phyloP scores from a whole-genome alignment of 164 flowering plant genomes.

The Echeveria elegans region DNA sequence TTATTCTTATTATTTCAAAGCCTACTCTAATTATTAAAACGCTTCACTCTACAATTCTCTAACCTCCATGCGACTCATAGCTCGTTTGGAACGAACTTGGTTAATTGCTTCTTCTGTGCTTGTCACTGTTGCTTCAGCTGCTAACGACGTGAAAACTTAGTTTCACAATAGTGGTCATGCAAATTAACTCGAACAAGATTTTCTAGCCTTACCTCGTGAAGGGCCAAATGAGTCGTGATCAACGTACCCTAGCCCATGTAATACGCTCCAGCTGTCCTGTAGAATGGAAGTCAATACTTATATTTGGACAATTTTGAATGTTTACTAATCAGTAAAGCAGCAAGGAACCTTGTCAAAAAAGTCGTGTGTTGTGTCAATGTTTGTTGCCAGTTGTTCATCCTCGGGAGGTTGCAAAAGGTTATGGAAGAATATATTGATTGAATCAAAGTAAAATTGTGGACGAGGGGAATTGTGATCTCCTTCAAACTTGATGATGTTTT shows the following conservation, averaged over 20 bases:
- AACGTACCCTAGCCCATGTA: too few species aligned
- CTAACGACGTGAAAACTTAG: slow-evolving; percentile 5
- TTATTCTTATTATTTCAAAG: too few species aligned
- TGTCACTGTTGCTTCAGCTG: slow-evolving; percentile 33
- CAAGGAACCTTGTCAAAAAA: slow-evolving; percentile 57
- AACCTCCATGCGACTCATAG: too few species aligned
- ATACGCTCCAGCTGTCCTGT: too few species aligned
- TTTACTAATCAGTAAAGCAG: not conserved
- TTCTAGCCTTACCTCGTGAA: slow-evolving; percentile 34
- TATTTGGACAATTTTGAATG: not conserved
- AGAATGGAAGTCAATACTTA: slow-evolving; percentile 6
- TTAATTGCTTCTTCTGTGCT: slow-evolving; percentile 67
- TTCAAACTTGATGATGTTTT: too few species aligned
- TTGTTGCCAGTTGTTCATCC: slow-evolving; percentile 41
- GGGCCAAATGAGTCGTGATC: slow-evolving; percentile 21
- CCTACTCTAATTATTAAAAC: too few species aligned
- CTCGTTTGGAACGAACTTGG: too few species aligned
- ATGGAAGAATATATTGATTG: too few species aligned
- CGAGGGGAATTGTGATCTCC: too few species aligned
- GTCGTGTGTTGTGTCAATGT: slow-evolving; percentile 32
- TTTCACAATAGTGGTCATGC: not conserved
- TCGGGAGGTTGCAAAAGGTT: slow-evolving; percentile 90
- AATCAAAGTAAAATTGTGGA: too few species aligned
- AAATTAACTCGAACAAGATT: not conserved
- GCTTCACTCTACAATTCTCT: slow-evolving; percentile 15